These are phyloP conservation scores for Ochetophila trinervis DNA, from an alignment of 306 rosid species.

Conservation along the genomic window DNA sequence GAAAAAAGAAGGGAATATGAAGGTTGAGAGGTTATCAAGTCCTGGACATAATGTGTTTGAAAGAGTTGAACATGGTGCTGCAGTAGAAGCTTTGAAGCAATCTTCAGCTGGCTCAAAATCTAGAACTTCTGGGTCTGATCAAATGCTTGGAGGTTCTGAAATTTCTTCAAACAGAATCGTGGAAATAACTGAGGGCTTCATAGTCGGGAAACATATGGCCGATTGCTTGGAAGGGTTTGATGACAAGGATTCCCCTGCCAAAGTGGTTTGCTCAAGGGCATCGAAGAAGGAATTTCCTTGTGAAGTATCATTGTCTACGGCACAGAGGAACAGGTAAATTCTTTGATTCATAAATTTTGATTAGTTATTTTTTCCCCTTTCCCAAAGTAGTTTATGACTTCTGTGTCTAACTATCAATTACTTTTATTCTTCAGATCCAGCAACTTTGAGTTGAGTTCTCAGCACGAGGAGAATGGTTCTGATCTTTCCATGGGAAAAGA, in stretches of 20 bases:
- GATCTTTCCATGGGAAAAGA: conserved; percentile 25
- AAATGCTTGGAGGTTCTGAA: conserved; percentile 26
- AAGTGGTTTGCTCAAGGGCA: conserved; percentile 16
- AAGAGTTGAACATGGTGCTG: conserved; percentile 4
- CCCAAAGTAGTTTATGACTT: neutral
- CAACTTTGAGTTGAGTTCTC: conserved; percentile 16
- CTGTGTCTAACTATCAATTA: neutral
- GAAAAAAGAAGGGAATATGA: conserved; percentile 7
- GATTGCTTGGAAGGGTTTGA: conserved; percentile 13
- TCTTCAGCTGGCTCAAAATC: conserved; percentile 26
- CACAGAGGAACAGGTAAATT: conserved; percentile 22
- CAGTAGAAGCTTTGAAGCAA: conserved; percentile 24
- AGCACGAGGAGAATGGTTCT: conserved; percentile 21
- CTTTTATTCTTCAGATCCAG: conserved; percentile 20
- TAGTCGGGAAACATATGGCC: conserved; percentile 15
- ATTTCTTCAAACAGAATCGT: conserved; percentile 18
- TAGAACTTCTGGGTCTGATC: conserved; percentile 18
- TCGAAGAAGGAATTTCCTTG: neutral
- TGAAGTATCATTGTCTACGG: conserved; percentile 9
- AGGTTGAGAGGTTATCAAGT: conserved; percentile 15
- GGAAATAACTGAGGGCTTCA: conserved; percentile 25
- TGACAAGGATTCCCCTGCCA: conserved; percentile 19
- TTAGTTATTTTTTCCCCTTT: neutral
- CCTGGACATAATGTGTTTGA: conserved; percentile 19
- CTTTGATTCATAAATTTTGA: neutral